A percentile compares a stretch with the other conserved stretches of the same genome.
These are phyloP conservation scores for Brettanomyces bruxellensis DNA, from an alignment of 805 yeast species.

Conservation along the genomic window DNA sequence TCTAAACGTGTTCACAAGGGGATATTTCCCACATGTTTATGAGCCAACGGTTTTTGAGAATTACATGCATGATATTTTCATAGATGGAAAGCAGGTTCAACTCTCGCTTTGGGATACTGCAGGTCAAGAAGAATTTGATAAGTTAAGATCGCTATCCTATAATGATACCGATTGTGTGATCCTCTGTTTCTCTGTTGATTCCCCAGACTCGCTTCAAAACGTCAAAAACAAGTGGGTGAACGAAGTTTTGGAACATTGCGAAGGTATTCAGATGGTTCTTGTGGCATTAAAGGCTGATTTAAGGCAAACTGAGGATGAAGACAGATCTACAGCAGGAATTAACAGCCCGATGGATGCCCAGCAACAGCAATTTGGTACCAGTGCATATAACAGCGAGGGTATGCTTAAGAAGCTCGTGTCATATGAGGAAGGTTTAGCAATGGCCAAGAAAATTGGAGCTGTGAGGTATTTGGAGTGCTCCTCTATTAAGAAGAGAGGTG, in stretches of 20 bases:
- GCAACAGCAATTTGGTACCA: conserved; percentile 6
- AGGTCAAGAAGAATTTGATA: conserved; percentile 96
- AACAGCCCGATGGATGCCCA: conserved; percentile 6
- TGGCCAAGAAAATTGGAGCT: conserved; percentile 92
- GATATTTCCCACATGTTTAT: conserved; percentile 96
- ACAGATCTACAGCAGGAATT: conserved; percentile 18
- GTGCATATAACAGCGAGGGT: conserved; percentile 20
- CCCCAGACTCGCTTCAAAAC: conserved; percentile 88
- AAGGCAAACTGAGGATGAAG: conserved; percentile 48
- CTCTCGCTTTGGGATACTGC: conserved; percentile 97
- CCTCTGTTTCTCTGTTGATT: conserved; percentile 92
- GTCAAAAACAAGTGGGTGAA: conserved; percentile 96
- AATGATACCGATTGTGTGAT: conserved; percentile 95
- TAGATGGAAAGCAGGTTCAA: conserved; percentile 88
- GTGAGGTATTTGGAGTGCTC: conserved; percentile 92
- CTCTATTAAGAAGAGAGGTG: conserved; percentile 93
- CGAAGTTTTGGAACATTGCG: conserved; percentile 94
- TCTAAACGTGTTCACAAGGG: conserved; percentile 90
- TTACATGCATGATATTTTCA: conserved; percentile 93
- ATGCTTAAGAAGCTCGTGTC: conserved; percentile 49
- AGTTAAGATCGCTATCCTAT: conserved; percentile 85
- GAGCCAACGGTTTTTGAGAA: conserved; percentile 98
- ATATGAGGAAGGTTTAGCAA: conserved; percentile 88
- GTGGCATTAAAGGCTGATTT: conserved; percentile 94
- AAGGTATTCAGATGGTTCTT: conserved; percentile 85